phyloP scores from a whole-genome alignment of 768 basidiomycete genomes.

The Leucosporidium creatinivorum region DNA sequence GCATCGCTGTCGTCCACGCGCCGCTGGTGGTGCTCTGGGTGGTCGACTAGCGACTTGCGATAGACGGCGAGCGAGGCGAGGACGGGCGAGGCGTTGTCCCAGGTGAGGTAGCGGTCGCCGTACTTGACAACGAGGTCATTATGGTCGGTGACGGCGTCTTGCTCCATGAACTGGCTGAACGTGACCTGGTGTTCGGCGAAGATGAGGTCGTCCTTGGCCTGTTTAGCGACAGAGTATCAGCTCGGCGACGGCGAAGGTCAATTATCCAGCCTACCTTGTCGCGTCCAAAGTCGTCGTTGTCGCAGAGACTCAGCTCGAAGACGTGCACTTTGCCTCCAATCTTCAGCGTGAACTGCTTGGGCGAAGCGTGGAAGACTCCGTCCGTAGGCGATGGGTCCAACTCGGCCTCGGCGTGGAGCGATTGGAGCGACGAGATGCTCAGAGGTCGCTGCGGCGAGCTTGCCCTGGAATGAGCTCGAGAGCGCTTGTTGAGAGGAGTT shows the following conservation, averaged over 20 bases:
- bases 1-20: not conserved
- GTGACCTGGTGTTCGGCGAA: constrained; percentile 58
- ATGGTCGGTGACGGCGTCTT: constrained; percentile 57
- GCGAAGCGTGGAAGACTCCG: constrained; percentile 20
- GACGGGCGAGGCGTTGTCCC: constrained; percentile 63
- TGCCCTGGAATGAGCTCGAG: constrained; percentile 17
- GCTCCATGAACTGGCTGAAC: constrained; percentile 59
- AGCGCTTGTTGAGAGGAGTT: not conserved
- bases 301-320: constrained; percentile 63
- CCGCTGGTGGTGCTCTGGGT: constrained; percentile 24
- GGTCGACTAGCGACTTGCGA: constrained; percentile 47
- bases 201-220: constrained; percentile 41
- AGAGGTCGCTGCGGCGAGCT: constrained; percentile 1
- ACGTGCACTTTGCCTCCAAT: constrained; percentile 18
- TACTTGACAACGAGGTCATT: constrained; percentile 68
- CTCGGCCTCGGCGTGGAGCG: constrained; percentile 20
- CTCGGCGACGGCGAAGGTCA: no score
- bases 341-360: constrained; percentile 26
- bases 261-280: constrained; percentile 2
- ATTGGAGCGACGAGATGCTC: constrained; percentile 12
- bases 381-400: constrained; percentile 5
- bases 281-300: constrained; percentile 38
- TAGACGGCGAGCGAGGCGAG: constrained; percentile 67
- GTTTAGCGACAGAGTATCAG: not conserved
- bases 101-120: constrained; percentile 70